Base-by-base conservation (phyloP, 768 basidiomycete genomes). In the Leccinellum albellum region DNA sequence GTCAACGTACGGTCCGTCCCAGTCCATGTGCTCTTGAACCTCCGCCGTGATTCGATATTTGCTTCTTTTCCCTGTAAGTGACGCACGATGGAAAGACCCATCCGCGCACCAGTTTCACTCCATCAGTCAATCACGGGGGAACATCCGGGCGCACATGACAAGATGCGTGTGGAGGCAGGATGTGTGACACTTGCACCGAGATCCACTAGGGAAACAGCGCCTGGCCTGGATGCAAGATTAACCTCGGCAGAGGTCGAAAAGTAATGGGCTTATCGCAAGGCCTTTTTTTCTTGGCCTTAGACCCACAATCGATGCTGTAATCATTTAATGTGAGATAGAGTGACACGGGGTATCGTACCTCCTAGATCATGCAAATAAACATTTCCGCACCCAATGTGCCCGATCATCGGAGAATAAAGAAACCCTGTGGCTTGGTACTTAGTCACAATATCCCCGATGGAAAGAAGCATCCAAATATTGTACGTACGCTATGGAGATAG, bases 401-500 rank as follows among this genome's bases (percentile, higher is more conserved):
- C 67, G 67, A 64, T 61, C 49, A 58, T 64, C 61, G 55, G 64
- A 55, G 14, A 12, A 29, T 13, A 37, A 59, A 61, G 56, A 59
- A 58, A 61, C 13, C 61, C 57, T 48, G 55, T 47, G 49, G 57
- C 45, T 46, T 46, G 15, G 15, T 8, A 46, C 45, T 46, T 45
- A 32, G 56, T 50, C 52, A 47, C 54, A 49, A 45, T 55, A 53
- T 51, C 23, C 47, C 57, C 63, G 58, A 56, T 51, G 10, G 23
- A 55, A 44, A 58, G 64, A 62, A 56, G 58, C 32, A 13, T 13
- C 20, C 13, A 32, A 14, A 32, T 32, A 24, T 14, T 56, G 45
- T 63, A 64, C 67, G 61, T 60, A 66, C 53, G n/a, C 15, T 58
- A 51, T 61, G 61, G 57, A 66, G 57, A 59, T 58, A 55, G 56